Evolutionary conservation across 371 early-diverging fungal species (phyloP), one percentile per base, ranked within the genome.

Genomic region (Rhizomucor miehei): DNA sequence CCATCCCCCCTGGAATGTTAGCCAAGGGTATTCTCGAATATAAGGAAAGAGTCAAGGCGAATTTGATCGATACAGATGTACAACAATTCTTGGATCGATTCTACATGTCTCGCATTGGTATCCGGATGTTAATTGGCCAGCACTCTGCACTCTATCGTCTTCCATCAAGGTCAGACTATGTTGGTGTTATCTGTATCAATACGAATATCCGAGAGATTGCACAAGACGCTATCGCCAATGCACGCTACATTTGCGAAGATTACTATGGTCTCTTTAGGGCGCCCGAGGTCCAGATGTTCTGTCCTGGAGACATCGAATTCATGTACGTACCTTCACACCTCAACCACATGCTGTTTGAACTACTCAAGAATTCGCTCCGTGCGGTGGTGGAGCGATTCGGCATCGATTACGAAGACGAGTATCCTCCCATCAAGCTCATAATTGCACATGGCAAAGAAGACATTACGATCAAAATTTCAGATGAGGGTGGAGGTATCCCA

Each of bases 271-370:
- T 94, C 20, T 87, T 88, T 65, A 84, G 76, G 40, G 86, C 89
- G n/a, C 94, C 95, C 4, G 85, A 88, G 49, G 85, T 96, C 21
- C 86, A 89, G 56, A 77, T 92, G 62, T 84, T 87, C 65, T 91
- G 88, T 65, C 89, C 89, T 1, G 78, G 82, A 13, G 88, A 91
- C 57, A 82, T 95, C 25, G 89, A 94, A 60, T 98, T 98, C 64
- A 95, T 93, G 92, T 98, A 98, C 67, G 94, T 97, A 39, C 97
- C 97, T 10, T 88, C 89, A 16, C 97, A 97, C 76, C 78, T 98
- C 68, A 94, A 92, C 66, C 98, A 98, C 73, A 95, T 96, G 96
- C 67, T 98, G n/a, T 98, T 98, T 79, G 98, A 98, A 78, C 77
- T 98, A 52, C 72, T 98, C 36, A 98, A 98, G 72, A 98, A 98